These are phyloP conservation scores for Saturnispora diversa DNA, from an alignment of 805 yeast species.

Conservation along the genomic window DNA sequence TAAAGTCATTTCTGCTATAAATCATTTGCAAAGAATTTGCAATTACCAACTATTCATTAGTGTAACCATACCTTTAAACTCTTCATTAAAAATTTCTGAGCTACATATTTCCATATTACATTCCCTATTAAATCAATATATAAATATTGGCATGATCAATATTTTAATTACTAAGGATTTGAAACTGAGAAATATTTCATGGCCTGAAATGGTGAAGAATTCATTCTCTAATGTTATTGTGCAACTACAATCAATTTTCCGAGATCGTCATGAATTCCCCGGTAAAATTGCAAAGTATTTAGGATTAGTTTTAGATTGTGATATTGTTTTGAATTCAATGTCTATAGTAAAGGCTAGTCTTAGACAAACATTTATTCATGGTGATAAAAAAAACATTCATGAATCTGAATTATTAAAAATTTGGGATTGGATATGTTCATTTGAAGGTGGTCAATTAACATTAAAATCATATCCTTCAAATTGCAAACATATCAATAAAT, in stretches of 20 bases:
- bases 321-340: background rate
- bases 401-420: conserved; percentile 3
- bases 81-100: background rate
- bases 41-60: background rate
- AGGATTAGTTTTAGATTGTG: conserved; percentile 7
- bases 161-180: conserved; percentile 2
- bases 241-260: conserved; percentile 1
- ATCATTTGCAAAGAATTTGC: background rate
- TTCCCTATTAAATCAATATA: conserved; percentile 1
- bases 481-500: background rate
- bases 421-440: conserved; percentile 1
- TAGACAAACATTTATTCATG: conserved; percentile 6
- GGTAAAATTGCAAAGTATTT: conserved; percentile 1
- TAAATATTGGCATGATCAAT: conserved; percentile 6
- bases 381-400: conserved; percentile 3
- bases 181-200: background rate
- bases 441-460: conserved; percentile 4
- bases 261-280: background rate
- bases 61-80: background rate
- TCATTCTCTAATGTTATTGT: background rate
- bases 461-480: conserved; percentile 7
- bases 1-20: conserved; percentile 4
- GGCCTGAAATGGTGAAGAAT: background rate
- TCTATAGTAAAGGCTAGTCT: conserved; percentile 1
- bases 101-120: background rate